phyloP scores from a whole-genome alignment of 2,329 filamentous ascomycete genomes.

The Fusarium graminum region DNA sequence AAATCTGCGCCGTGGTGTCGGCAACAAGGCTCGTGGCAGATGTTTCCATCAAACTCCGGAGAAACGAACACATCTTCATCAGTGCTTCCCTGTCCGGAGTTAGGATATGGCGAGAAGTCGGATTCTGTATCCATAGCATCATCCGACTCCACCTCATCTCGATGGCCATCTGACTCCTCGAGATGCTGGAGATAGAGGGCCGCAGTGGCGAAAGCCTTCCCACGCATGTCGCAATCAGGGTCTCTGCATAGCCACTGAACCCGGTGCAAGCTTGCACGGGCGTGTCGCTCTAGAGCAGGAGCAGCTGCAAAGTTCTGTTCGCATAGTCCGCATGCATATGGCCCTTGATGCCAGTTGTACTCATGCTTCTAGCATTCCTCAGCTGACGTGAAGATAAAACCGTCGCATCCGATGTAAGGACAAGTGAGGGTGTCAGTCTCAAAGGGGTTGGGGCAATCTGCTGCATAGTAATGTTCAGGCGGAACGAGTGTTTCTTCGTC shows the following conservation, averaged over 20 bases:
- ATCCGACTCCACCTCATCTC: background rate
- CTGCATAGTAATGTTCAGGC: slow-evolving; percentile 31
- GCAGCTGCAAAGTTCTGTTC: slow-evolving; percentile 38
- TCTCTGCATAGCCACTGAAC: slow-evolving; percentile 27
- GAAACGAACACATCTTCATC: slow-evolving; percentile 2
- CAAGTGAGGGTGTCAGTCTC: slow-evolving; percentile 40
- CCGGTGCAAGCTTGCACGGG: slow-evolving; percentile 16
- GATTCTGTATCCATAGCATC: slow-evolving; percentile 1
- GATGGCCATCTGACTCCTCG: slow-evolving; percentile 12
- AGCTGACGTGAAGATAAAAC: slow-evolving; percentile 35
- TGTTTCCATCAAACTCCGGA: background rate
- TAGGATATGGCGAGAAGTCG: background rate
- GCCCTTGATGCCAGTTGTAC: slow-evolving; percentile 42
- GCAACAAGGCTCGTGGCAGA: slow-evolving; percentile 41
- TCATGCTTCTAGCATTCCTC: slow-evolving; percentile 47
- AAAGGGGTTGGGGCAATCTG: slow-evolving; percentile 20
- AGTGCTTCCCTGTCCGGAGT: background rate
- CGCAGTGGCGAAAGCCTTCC: slow-evolving; percentile 10
- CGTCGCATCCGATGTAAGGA: slow-evolving; percentile 48
- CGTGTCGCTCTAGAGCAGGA: slow-evolving; percentile 41
- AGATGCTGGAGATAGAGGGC: slow-evolving; percentile 23
- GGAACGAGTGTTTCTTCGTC: background rate
- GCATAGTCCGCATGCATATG: slow-evolving; percentile 45
- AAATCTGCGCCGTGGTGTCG: slow-evolving; percentile 33
- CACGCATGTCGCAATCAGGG: slow-evolving; percentile 11